A percentile compares a stretch with the other conserved stretches of the same genome.
These are phyloP conservation scores for Hyphodiscus hymeniophilus DNA, from an alignment of 495 filamentous ascomycete species.

Conservation along the genomic window DNA sequence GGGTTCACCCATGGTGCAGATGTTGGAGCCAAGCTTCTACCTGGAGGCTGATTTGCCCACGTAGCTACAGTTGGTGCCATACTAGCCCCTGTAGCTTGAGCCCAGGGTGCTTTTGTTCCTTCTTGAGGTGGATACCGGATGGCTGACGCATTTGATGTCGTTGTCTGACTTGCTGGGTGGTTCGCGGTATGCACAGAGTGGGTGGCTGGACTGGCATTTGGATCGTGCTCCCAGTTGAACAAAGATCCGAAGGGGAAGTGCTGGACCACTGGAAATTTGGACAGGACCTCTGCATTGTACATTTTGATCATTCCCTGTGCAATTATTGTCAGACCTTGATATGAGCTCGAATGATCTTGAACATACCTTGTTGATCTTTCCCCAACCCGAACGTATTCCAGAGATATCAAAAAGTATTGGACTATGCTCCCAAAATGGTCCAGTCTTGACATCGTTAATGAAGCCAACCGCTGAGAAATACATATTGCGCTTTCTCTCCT, in stretches of 20 bases:
- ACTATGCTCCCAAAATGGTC: constrained; percentile 98
- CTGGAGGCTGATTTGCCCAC: constrained; percentile 19
- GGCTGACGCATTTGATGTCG: constrained; percentile 1
- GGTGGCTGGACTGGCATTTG: constrained; percentile 41
- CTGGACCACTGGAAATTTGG: constrained; percentile 94
- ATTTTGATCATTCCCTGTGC: constrained; percentile 84
- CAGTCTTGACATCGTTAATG: constrained; percentile 95
- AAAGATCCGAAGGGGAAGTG: constrained; percentile 90
- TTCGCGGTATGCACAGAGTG: constrained; percentile 48
- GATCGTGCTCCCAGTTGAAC: constrained; percentile 74
- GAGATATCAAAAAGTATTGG: constrained; percentile 93
- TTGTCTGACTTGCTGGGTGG: constrained; percentile 35
- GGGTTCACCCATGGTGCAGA: constrained; percentile 11
- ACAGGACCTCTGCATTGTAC: constrained; percentile 89
- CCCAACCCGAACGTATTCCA: constrained; percentile 85
- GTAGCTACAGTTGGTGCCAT: constrained; percentile 18
- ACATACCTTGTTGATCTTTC: constrained; percentile 89
- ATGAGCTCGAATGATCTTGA: too few species aligned
- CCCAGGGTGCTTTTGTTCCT: constrained; percentile 42
- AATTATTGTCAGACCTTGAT: background rate
- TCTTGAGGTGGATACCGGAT: constrained; percentile 19
- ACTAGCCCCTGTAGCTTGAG: constrained; percentile 28
- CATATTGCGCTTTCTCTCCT: constrained; percentile 66
- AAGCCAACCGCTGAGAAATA: constrained; percentile 99
- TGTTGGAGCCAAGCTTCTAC: constrained; percentile 25